These are phyloP conservation scores for Xylariaceae sp. DNA, from an alignment of 2,329 filamentous ascomycete genomes.

Conservation along the genomic window DNA sequence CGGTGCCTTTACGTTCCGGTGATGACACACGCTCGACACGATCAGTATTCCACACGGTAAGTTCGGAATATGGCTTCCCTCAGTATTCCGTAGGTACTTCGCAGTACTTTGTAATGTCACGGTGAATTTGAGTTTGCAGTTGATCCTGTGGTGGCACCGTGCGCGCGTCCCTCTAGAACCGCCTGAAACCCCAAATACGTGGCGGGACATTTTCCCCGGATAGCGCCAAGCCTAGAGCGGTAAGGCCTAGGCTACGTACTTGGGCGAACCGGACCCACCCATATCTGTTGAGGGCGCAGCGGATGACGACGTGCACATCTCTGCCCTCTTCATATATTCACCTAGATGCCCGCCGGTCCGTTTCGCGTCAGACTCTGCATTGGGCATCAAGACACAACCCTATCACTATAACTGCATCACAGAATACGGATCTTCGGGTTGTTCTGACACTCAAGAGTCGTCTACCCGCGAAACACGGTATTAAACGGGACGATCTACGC, in stretches of 20 bases:
- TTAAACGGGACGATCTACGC: neutral
- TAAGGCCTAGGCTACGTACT: neutral
- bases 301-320: constrained; percentile 15
- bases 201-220: constrained; percentile 10
- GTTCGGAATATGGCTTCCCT: too few species aligned
- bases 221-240: constrained; percentile 2
- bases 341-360: neutral
- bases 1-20: too few species aligned
- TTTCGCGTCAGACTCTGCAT: neutral
- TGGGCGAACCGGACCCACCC: neutral
- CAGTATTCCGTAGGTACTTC: too few species aligned
- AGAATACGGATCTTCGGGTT: neutral
- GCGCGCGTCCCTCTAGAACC: neutral
- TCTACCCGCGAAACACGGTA: neutral
- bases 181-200: neutral
- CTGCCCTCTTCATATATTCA: neutral
- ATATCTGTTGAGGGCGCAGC: neutral
- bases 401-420: neutral
- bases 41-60: too few species aligned
- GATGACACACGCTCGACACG: too few species aligned
- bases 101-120: neutral
- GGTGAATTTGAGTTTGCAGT: neutral
- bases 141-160: neutral
- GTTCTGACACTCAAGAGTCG: neutral
- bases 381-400: neutral